Base-by-base conservation (phyloP, 1,139 yeast species). In the Suhomyces bokatorum region DNA sequence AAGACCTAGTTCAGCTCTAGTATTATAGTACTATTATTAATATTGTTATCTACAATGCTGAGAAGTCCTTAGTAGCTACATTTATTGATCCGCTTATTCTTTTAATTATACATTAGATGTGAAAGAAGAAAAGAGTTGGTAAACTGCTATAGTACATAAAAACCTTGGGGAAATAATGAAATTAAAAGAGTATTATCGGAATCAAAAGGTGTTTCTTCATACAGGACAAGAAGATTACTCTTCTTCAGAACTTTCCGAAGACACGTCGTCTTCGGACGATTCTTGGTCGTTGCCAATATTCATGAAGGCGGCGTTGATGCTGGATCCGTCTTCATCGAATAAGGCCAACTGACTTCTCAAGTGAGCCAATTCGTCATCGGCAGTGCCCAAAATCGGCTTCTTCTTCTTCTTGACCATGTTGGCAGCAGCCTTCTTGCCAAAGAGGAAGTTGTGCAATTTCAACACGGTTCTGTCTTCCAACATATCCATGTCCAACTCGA, bases 401-500 rank as follows among this genome's bases (percentile, higher is more conserved):
- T 78, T 80, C 65, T 78, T 80, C 62, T 74, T 75, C 46, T 60
- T 60, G 30, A 52, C 50, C 39, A 63, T 60, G 44, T 46, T 46
- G 44, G 69, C 62, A 45, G 73, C 64, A 27, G 73, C 74, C 59
- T 77, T 78, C 54, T 78, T 77, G 50, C 82, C 82, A 55, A 85
- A 86, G 48, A 86, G 83, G 63, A 78, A 86, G 64, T 87, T 85
- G 73, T 91, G 91, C 54, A 93, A 73, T 59, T 88, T 87, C 62
- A 88, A 70, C 40, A 93, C 80, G 1, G 98, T 91, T 43, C 81
- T 74, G 55, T 89, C 93, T 57, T 89, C 97, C 56, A 93, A 78
- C 66, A 86, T 88, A 65, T 93, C 98, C 84, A 95, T 87, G 66
- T 95, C 99, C 51, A 93, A 77, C 71, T 95, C 99, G 49, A 93